Evolutionary conservation across 2,329 filamentous ascomycete species (phyloP).

Genomic region (Aspergillus sp.): DNA sequence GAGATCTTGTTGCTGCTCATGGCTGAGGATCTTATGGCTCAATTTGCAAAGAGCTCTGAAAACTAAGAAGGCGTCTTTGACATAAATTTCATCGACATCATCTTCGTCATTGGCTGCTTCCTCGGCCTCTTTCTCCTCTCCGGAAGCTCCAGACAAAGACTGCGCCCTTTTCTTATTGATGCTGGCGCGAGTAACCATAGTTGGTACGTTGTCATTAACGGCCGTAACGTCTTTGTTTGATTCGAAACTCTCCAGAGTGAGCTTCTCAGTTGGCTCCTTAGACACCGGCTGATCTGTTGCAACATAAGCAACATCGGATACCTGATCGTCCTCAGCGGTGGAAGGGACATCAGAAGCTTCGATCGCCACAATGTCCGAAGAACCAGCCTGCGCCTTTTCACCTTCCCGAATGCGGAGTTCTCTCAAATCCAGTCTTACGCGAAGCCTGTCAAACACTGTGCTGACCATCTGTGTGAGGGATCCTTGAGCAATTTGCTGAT

Average conservation of each 20-base stretch:
- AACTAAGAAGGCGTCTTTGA: slow-evolving; percentile 94
- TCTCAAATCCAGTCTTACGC: slow-evolving; percentile 80
- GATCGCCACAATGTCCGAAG: slow-evolving; percentile 38
- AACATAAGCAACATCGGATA: slow-evolving; percentile 39
- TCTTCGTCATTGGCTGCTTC: slow-evolving; percentile 49
- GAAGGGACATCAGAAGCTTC: slow-evolving; percentile 41
- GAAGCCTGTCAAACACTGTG: slow-evolving; percentile 94
- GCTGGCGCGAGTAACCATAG: slow-evolving; percentile 63
- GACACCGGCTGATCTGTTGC: slow-evolving; percentile 45
- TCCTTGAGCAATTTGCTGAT: slow-evolving; percentile 95
- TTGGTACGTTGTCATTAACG: slow-evolving; percentile 67
- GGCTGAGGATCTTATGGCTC: slow-evolving; percentile 84
- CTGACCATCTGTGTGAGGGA: slow-evolving; percentile 98
- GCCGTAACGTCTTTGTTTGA: slow-evolving; percentile 66
- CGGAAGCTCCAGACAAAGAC: slow-evolving; percentile 35
- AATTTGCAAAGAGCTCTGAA: slow-evolving; percentile 98
- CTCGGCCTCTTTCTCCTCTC: slow-evolving; percentile 39
- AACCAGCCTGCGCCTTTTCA: slow-evolving; percentile 33
- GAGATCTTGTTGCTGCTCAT: slow-evolving; percentile 89
- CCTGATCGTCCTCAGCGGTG: slow-evolving; percentile 50
- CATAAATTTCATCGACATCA: slow-evolving; percentile 91
- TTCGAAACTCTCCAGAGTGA: slow-evolving; percentile 69
- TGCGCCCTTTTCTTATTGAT: slow-evolving; percentile 48
- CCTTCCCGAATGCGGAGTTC: slow-evolving; percentile 64
- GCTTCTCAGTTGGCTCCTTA: slow-evolving; percentile 58